Conservation (phyloP, 306 rosid genomes). For the Leucaena leucocephala region DNA sequence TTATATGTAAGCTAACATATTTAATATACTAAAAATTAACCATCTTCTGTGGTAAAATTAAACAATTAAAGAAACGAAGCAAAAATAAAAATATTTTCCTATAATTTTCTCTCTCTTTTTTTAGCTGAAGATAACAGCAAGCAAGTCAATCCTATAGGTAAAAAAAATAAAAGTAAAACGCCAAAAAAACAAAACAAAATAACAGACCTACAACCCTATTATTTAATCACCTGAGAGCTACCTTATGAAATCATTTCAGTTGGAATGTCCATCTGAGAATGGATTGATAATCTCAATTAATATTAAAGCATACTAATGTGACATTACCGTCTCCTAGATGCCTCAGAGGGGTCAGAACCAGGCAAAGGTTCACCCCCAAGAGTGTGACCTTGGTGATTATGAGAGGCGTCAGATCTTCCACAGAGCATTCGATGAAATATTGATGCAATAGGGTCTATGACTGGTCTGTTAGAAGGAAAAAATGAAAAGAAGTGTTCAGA, state of each 20-base stretch:
- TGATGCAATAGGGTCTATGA: slow-evolving; percentile 82
- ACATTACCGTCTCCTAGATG: slow-evolving; percentile 83
- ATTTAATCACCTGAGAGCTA: slow-evolving; percentile 3
- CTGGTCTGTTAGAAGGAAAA: slow-evolving; percentile 59
- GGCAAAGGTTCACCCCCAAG: slow-evolving; percentile 69
- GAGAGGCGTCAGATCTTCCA: slow-evolving; percentile 71
- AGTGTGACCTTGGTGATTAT: slow-evolving; percentile 50
- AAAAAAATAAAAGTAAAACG: neutral
- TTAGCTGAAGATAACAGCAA: slow-evolving; percentile 13
- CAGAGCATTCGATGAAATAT: slow-evolving; percentile 85
- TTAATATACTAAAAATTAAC: neutral
- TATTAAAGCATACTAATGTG: neutral
- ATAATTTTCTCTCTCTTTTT: slow-evolving; percentile 13
- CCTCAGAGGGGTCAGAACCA: slow-evolving; percentile 94
- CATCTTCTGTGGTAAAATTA: neutral
- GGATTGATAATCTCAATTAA: slow-evolving; percentile 8
- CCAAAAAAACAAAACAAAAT: neutral
- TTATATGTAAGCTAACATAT: slow-evolving; percentile 1
- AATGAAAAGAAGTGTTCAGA: neutral
- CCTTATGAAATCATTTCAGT: slow-evolving; percentile 3
- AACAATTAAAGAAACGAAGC: slow-evolving; percentile 4
- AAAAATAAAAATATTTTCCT: slow-evolving; percentile 8
- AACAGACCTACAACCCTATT: neutral
- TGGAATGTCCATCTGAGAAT: slow-evolving; percentile 1
- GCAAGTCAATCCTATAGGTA: slow-evolving; percentile 6